Evolutionary conservation across 441 rosid genomes (phyloP), one percentile per base, ranked within the genome.

Genomic region (Pelargonium citronellum): DNA sequence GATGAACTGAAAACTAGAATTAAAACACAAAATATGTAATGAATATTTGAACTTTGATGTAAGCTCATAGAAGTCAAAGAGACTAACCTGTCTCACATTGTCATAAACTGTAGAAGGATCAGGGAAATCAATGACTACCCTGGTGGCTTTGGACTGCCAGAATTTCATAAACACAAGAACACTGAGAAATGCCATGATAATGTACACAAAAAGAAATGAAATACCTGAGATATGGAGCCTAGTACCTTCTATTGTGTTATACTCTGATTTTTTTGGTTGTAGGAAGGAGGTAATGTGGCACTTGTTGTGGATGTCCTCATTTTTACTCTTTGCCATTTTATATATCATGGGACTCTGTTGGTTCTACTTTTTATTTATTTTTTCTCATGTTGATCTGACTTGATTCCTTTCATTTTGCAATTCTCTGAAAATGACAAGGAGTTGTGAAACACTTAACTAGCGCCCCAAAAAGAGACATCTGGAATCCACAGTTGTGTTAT

Each of bases 201-300:
- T 53, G 4, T 55, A 15, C 13, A 47, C 39, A 30, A 41, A 30
- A 41, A 43, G 47, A 66, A 22, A 17, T 55, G 69, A 68, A 13
- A 76, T 78, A 89, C 98, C 96, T 92, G 96, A 77, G 98, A 88
- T 72, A 91, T 91, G 17, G 98, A 91, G 71, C 95, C 96, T 79
- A 93, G 72, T 15, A 91, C 96, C 98, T 34, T 34, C 39, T 34
- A 7, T 34, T 34, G 7, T 30, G 37, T 30, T 4, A 30, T 4
- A 2, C 5, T 30, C 5, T 30, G 5, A 0, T 30, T 3, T 30
- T 30, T 30, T 30, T 30, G 37, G 37, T 4, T 30, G 37, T 5
- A 30, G 37, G 37, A 30, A 30, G 7, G 39, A 34, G 39, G 39
- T 34, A 34, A 34, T 34, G 39, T 34, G 7, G 39, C 39, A 34